A percentile compares a stretch with the other conserved stretches of the same genome.
Conservation (phyloP, 495 filamentous ascomycete genomes). For the Neurospora sp. region DNA sequence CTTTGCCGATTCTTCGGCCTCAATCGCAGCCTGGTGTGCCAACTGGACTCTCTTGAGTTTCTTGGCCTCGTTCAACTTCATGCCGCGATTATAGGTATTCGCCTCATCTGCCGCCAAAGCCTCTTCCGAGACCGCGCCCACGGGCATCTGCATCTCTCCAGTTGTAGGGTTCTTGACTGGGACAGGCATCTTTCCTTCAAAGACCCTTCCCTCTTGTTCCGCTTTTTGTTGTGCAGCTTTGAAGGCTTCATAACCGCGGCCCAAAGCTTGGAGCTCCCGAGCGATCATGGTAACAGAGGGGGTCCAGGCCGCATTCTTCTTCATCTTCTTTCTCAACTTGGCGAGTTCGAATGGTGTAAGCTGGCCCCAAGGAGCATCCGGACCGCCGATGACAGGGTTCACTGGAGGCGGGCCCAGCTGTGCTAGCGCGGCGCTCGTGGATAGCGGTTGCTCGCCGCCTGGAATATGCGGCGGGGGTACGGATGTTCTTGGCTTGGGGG, state of each 20-base stretch:
- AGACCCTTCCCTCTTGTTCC: slow-evolving; percentile 54
- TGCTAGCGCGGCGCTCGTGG: slow-evolving; percentile 73
- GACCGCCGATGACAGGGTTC: slow-evolving; percentile 63
- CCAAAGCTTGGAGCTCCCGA: slow-evolving; percentile 66
- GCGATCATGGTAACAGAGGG: slow-evolving; percentile 96
- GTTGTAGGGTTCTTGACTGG: slow-evolving; percentile 37
- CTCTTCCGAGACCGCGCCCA: slow-evolving; percentile 41
- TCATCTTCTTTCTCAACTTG: slow-evolving; percentile 88
- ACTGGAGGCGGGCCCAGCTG: slow-evolving; percentile 67
- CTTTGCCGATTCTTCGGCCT: slow-evolving; percentile 52
- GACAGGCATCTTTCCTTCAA: slow-evolving; percentile 39
- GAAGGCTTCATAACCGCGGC: slow-evolving; percentile 69
- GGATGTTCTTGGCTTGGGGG: slow-evolving; percentile 25
- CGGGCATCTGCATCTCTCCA: slow-evolving; percentile 34
- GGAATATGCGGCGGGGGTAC: slow-evolving; percentile 46
- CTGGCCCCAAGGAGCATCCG: slow-evolving; percentile 79
- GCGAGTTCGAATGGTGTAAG: slow-evolving; percentile 89
- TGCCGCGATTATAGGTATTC: slow-evolving; percentile 68
- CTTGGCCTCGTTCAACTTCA: slow-evolving; percentile 89
- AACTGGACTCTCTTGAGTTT: slow-evolving; percentile 73
- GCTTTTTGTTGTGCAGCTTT: slow-evolving; percentile 57
- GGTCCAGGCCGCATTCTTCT: slow-evolving; percentile 95
- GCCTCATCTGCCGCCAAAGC: slow-evolving; percentile 42
- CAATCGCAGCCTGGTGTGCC: slow-evolving; percentile 57
- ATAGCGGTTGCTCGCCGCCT: slow-evolving; percentile 43